phyloP scores from a whole-genome alignment of 2,329 filamentous ascomycete species.

The Graphiopsis chlorocephala region DNA sequence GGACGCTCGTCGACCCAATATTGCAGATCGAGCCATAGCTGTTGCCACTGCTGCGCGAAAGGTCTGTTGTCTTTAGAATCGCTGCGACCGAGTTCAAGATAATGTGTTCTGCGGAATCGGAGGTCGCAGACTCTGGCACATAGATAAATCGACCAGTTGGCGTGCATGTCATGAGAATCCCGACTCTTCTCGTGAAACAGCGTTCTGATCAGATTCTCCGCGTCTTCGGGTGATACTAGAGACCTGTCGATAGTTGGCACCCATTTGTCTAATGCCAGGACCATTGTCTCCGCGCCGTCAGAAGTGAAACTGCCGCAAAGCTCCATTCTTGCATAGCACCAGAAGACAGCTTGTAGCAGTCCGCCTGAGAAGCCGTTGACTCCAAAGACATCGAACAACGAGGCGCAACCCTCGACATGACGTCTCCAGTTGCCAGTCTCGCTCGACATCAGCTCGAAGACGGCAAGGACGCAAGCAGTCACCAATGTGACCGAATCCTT shows the following conservation, averaged over 20 bases:
- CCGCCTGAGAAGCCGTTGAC: slow-evolving; percentile 51
- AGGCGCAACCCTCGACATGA: slow-evolving; percentile 54
- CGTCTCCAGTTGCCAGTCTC: slow-evolving; percentile 48
- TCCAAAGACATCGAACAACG: slow-evolving; percentile 47
- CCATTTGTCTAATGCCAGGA: slow-evolving; percentile 50
- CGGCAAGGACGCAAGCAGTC: slow-evolving; percentile 44
- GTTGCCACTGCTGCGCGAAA: slow-evolving; percentile 22
- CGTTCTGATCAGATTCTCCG: neutral
- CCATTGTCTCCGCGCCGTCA: slow-evolving; percentile 46
- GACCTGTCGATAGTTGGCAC: slow-evolving; percentile 36
- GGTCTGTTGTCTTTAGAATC: slow-evolving; percentile 20
- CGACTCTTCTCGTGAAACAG: neutral
- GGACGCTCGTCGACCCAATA: slow-evolving; percentile 21
- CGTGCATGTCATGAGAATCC: slow-evolving; percentile 49
- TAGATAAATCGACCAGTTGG: slow-evolving; percentile 57
- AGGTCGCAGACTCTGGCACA: slow-evolving; percentile 42
- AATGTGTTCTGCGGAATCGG: slow-evolving; percentile 1
- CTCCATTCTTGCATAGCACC: slow-evolving; percentile 57
- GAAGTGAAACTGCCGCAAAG: slow-evolving; percentile 35
- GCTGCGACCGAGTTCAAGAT: slow-evolving; percentile 10
- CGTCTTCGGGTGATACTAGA: slow-evolving; percentile 28
- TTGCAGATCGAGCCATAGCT: slow-evolving; percentile 24
- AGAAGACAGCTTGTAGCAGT: slow-evolving; percentile 51
- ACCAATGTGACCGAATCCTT: slow-evolving; percentile 43
- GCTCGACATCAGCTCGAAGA: slow-evolving; percentile 46